These are phyloP conservation scores for Erythrophleum fordii DNA, from an alignment of 306 rosid species.

Conservation along the genomic window DNA sequence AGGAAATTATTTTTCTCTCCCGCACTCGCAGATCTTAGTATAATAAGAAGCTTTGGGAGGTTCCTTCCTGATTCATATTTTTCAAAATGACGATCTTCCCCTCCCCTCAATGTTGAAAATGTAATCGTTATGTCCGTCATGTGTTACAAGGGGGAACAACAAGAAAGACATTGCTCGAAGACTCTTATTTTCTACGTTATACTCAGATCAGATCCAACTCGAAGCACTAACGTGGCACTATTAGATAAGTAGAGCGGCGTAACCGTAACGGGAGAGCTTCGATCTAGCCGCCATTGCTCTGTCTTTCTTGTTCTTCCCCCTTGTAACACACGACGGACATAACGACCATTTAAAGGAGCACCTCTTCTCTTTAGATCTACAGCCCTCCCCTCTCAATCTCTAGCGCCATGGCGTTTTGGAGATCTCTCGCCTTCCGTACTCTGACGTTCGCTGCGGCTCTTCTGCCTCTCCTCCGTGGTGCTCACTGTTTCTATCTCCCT, in stretches of 20 bases:
- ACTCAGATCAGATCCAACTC: constrained; percentile 11
- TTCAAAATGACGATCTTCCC: constrained; percentile 22
- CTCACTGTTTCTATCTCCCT: constrained; percentile 83
- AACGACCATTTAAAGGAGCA: constrained; percentile 9
- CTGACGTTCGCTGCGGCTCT: constrained; percentile 48
- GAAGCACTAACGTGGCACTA: constrained; percentile 37
- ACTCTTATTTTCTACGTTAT: too few relatives aligned
- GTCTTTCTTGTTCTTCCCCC: constrained; percentile 8
- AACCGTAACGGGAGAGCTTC: constrained; percentile 35
- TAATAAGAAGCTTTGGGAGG: constrained; percentile 16
- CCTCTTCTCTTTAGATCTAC: constrained; percentile 34
- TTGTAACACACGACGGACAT: constrained; percentile 3
- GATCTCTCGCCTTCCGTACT: constrained; percentile 48
- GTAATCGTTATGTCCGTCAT: background rate
- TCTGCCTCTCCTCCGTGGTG: constrained; percentile 65
- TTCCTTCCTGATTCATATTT: background rate
- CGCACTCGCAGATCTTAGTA: background rate
- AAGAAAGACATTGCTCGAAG: background rate
- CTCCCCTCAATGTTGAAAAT: background rate
- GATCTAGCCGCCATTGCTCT: background rate
- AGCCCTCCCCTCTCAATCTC: constrained; percentile 34
- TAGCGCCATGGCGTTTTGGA: constrained; percentile 80
- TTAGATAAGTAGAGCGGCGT: background rate
- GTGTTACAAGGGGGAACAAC: constrained; percentile 20
- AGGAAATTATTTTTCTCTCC: background rate